Evolutionary conservation across 306 rosid species (phyloP).

Genomic region (Casuarina cunninghamiana): DNA sequence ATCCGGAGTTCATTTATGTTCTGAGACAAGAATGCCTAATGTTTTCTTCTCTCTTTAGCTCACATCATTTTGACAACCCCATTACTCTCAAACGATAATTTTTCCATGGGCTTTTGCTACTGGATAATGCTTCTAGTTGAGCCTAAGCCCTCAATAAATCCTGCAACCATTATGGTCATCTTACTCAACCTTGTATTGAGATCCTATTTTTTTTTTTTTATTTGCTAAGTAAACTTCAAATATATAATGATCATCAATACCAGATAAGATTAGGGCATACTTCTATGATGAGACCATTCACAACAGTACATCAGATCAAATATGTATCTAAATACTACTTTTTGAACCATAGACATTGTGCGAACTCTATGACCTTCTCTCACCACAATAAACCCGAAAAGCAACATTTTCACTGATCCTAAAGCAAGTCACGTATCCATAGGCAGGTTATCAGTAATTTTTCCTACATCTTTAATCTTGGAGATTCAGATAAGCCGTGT

Average conservation of each 20-base stretch:
- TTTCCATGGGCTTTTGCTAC: background rate
- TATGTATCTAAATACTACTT: background rate
- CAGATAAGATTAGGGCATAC: too few relatives aligned
- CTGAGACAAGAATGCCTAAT: too few relatives aligned
- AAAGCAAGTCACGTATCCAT: background rate
- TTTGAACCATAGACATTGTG: background rate
- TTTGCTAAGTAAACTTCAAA: too few relatives aligned
- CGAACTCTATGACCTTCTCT: background rate
- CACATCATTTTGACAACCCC: background rate
- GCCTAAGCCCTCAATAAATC: background rate
- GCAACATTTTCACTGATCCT: background rate
- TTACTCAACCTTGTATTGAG: background rate
- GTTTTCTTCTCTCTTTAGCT: too few relatives aligned
- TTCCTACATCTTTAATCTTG: background rate
- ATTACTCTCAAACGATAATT: background rate
- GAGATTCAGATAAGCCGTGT: background rate
- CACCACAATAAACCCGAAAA: background rate
- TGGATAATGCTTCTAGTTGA: background rate
- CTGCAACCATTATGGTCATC: background rate
- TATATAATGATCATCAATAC: too few relatives aligned
- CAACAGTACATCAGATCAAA: too few relatives aligned
- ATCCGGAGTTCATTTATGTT: too few relatives aligned
- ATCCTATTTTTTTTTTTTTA: background rate
- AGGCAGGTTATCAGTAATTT: background rate
- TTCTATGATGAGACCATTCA: too few relatives aligned